Base-by-base conservation (phyloP, 495 filamentous ascomycete genomes). In the Penicillium arizonense region DNA sequence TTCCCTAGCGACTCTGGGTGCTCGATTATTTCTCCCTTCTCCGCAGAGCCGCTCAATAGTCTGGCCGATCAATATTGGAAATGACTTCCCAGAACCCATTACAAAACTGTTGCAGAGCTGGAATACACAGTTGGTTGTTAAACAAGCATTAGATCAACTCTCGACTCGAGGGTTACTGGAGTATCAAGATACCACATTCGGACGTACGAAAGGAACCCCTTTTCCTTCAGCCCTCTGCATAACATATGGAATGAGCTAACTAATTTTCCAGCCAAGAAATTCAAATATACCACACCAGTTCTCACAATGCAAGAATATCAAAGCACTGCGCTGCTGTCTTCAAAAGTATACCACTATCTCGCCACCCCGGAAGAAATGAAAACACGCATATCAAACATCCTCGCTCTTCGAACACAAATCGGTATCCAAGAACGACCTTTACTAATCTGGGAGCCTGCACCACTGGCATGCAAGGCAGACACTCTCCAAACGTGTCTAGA, bases 41-140 rank as follows among this genome's bases (percentile, higher is more conserved):
- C 57, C 56, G 32, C 24, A 16, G 4, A 68, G 57, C 44, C 37
- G 13, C 21, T 79, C 83, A 26, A 72, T 95, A 12, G 89, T 87
- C 44, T 94, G 89, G 88, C 84, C 93, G 49, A 78, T 96, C 36
- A 89, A 96, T 64, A 77, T 79, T 48, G 91, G 92, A 37, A 77
- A 76, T 37, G 91, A 96, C 69, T 95, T 96, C 54, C 89, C 90
- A 0, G 20, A 64, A 1, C 54, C 75, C 3, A 71, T 89, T 24
- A 75, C 77, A 49, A 51, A 75, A 3, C 65, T 70, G 4, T 77
- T 96, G 40, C 55, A 74, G 18, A 71, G 75, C 33, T 92, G 91
- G 86, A 67, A 80, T 8, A 89, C 86, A 3, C 77, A 77, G 0
- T 80, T 80, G 38, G 44, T 82, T n/a, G 71, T 93, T 74, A 85